phyloP scores from a whole-genome alignment of 495 filamentous ascomycete genomes.

The Aspergillus haitiensis region DNA sequence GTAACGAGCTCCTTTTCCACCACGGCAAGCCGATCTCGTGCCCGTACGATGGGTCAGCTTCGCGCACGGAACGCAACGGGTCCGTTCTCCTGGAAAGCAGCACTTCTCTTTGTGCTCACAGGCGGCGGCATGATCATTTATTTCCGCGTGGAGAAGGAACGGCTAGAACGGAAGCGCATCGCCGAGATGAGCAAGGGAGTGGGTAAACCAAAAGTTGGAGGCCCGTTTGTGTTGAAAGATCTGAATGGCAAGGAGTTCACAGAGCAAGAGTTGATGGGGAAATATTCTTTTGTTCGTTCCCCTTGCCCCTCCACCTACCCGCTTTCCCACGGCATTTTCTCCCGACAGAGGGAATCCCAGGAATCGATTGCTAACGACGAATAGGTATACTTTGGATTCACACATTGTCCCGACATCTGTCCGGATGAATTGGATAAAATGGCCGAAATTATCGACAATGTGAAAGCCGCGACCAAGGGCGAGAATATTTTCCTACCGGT shows the following conservation, averaged over 20 bases:
- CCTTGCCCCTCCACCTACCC: neutral
- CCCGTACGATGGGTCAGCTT: conserved; percentile 47
- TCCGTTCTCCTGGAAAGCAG: conserved; percentile 90
- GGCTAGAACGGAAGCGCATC: conserved; percentile 80
- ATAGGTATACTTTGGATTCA: conserved; percentile 96
- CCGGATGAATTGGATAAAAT: conserved; percentile 99
- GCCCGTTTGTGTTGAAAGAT: conserved; percentile 78
- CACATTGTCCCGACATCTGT: conserved; percentile 97
- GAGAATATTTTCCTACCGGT: conserved; percentile 65
- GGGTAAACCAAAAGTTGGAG: conserved; percentile 89
- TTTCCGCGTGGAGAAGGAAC: conserved; percentile 85
- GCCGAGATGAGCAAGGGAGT: conserved; percentile 91
- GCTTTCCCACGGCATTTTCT: neutral
- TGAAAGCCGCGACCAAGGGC: conserved; percentile 52
- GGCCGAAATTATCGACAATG: conserved; percentile 86
- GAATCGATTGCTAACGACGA: conserved; percentile 1
- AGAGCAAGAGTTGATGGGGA: conserved; percentile 78
- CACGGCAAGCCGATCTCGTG: conserved; percentile 26
- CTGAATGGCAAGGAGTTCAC: conserved; percentile 75
- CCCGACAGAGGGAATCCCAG: too few species aligned
- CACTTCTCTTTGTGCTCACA: conserved; percentile 77
- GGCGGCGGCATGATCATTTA: conserved; percentile 79
- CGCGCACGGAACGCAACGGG: conserved; percentile 44
- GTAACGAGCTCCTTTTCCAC: conserved; percentile 33
- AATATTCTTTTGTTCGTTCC: conserved; percentile 66